Conservation (phyloP, 2,329 filamentous ascomycete genomes). For the Hypoxylon sp. region DNA sequence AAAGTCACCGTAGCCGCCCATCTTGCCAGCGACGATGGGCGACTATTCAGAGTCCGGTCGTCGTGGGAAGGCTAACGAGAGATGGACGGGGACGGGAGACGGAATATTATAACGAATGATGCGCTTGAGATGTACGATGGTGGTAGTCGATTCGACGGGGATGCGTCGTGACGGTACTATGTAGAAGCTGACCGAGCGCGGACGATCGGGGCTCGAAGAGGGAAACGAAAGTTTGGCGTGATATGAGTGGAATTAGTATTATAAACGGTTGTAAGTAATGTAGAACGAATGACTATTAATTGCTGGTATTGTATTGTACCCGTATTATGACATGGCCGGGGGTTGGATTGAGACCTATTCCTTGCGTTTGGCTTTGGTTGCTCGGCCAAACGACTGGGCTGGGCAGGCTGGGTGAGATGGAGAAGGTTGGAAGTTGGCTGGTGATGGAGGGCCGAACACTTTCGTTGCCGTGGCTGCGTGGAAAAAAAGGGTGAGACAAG, state of each 20-base stretch:
- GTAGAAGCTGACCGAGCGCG: conserved; percentile 8
- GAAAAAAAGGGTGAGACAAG: conserved; percentile 39
- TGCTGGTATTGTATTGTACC: conserved; percentile 10
- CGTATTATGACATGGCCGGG: conserved; percentile 39
- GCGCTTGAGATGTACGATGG: conserved; percentile 1
- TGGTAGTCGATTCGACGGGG: conserved; percentile 21
- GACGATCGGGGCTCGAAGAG: conserved; percentile 9
- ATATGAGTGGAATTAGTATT: conserved; percentile 30
- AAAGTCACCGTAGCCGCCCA: conserved; percentile 94
- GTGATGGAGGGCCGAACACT: conserved; percentile 18
- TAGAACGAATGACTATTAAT: conserved; percentile 40
- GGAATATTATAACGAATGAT: conserved; percentile 26
- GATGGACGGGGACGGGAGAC: conserved; percentile 4
- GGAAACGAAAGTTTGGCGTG: conserved; percentile 28
- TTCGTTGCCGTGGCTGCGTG: conserved; percentile 27
- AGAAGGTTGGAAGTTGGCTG: conserved; percentile 36
- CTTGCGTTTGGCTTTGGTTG: conserved; percentile 36
- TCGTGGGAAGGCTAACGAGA: conserved; percentile 8
- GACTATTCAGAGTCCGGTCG: conserved; percentile 15
- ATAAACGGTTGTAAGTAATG: conserved; percentile 27
- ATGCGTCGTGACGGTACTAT: conserved; percentile 17
- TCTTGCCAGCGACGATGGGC: conserved; percentile 54
- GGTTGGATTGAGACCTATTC: conserved; percentile 8
- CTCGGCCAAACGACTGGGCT: conserved; percentile 40
- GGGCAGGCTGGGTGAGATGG: conserved; percentile 26